phyloP scores from a whole-genome alignment of 495 filamentous ascomycete genomes.

The Daldinia childiae region DNA sequence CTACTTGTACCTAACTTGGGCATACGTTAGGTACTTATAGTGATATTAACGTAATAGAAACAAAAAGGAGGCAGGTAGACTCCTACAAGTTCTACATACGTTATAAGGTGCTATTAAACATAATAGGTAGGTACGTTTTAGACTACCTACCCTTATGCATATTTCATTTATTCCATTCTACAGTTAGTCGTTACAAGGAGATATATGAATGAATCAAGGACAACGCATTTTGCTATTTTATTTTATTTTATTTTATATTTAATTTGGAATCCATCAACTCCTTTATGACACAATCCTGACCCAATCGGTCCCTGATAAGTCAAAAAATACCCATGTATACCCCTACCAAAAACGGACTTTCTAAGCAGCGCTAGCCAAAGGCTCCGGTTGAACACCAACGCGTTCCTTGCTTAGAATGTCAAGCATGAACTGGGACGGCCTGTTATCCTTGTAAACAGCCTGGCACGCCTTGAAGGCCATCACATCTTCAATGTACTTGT shows the following conservation, averaged over 20 bases:
- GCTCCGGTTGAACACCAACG: conserved; percentile 83
- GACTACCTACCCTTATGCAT: neutral
- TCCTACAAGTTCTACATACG: too few relatives aligned
- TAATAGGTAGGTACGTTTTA: neutral
- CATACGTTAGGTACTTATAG: too few relatives aligned
- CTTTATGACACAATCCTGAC: neutral
- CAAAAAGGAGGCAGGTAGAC: neutral
- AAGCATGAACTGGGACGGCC: conserved; percentile 84
- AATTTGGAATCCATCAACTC: neutral
- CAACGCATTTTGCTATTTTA: neutral
- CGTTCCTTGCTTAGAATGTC: conserved; percentile 93
- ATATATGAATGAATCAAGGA: neutral
- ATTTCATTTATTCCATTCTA: neutral
- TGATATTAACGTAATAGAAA: too few relatives aligned
- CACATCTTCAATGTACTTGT: conserved; percentile 92
- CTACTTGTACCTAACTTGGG: too few relatives aligned
- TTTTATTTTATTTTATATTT: neutral
- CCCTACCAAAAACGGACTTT: neutral
- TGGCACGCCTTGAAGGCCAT: conserved; percentile 86
- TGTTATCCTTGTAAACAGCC: conserved; percentile 76
- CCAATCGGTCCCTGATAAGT: neutral
- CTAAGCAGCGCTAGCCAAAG: conserved; percentile 54
- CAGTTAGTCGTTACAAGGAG: neutral
- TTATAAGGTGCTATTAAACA: neutral
- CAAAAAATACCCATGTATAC: conserved; percentile 8